Base-by-base conservation (phyloP, 2,329 filamentous ascomycete species). In the Hymenoscyphus repandus region DNA sequence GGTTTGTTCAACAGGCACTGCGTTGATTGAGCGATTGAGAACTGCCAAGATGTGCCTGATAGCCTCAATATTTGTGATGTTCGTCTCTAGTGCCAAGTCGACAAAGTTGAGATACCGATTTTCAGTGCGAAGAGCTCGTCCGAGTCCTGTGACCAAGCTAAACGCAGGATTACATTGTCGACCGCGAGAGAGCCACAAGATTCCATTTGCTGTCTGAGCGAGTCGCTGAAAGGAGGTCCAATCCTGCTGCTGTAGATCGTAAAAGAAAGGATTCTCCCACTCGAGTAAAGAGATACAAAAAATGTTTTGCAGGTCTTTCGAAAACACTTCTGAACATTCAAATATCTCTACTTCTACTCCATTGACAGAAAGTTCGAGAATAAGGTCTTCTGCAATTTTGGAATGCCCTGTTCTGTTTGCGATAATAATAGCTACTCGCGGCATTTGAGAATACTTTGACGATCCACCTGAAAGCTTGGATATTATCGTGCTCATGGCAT, bases 281-380 rank as follows among this genome's bases (percentile, higher is more conserved):
- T 50, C 47, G 6, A 50, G 38, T 4, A 45, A 15, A 30, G 47
- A 34, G 40, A 50, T 50, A 34, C n/a, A 50, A 13, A 45, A 17
- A 6, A 11, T 6, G 27, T 34, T 7, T 13, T 34, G 6, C 5
- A 45, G 7, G 33, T 45, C 43, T 18, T 34, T 45, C n/a, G 31
- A 18, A 20, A 6, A 18, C 15, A n/a, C 11, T 9, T 20, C 17
- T 17, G 17, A 4, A 27, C 4, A 27, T 38, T 27, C 4, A 7
- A 27, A 4, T 4, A 27, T 27, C 7, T 27, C 22, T 27, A 27
- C 22, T 27, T 27, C 22, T 27, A 4, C 22, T 27, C 22, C 22
- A 4, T 4, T 27, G 22, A 27, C 22, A 27, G 22, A 4, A 27
- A 27, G 7, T 27, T 27, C 22, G 7, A 27, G 22, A 4, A 27